These are phyloP conservation scores for Talaromyces nanjingensis DNA, from an alignment of 495 filamentous ascomycete genomes.

Conservation along the genomic window DNA sequence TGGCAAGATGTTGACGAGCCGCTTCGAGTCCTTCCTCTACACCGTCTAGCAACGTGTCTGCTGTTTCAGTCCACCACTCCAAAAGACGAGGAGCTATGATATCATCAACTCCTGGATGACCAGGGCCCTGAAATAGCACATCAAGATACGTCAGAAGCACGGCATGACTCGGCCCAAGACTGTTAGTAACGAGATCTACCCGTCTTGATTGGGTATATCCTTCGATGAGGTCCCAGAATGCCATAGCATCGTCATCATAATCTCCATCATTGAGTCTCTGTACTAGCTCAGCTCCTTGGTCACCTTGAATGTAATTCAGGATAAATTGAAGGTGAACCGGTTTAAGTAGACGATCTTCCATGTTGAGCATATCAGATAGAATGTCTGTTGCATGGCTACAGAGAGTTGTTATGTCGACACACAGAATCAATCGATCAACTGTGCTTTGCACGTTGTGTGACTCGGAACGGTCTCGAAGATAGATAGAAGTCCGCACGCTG, in stretches of 20 bases:
- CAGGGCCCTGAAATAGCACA: slow-evolving; percentile 61
- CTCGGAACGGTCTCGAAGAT: slow-evolving; percentile 13
- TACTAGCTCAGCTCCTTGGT: slow-evolving; percentile 30
- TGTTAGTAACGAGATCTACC: slow-evolving; percentile 24
- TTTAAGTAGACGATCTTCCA: slow-evolving; percentile 18
- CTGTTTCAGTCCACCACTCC: slow-evolving; percentile 71
- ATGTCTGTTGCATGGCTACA: slow-evolving; percentile 26
- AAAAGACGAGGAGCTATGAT: slow-evolving; percentile 66
- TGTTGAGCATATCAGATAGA: slow-evolving; percentile 25
- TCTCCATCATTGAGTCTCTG: slow-evolving; percentile 49
- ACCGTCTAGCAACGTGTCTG: slow-evolving; percentile 30
- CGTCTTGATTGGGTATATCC: slow-evolving; percentile 47
- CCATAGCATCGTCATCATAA: slow-evolving; percentile 55
- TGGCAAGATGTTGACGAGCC: slow-evolving; percentile 30
- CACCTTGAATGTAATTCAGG: slow-evolving; percentile 28
- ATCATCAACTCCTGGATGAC: slow-evolving; percentile 72
- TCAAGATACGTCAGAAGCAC: slow-evolving; percentile 43
- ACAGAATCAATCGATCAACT: slow-evolving; percentile 17
- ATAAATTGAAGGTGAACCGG: slow-evolving; percentile 16
- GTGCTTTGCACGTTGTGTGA: slow-evolving; percentile 10
- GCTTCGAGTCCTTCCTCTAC: slow-evolving; percentile 18
- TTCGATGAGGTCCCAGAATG: slow-evolving; percentile 62
- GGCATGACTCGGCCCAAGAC: slow-evolving; percentile 24
- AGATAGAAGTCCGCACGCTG: slow-evolving; percentile 18
- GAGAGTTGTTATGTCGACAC: slow-evolving; percentile 20